phyloP scores from a whole-genome alignment of 805 yeast genomes.

The Kluyveromyces lactis region DNA sequence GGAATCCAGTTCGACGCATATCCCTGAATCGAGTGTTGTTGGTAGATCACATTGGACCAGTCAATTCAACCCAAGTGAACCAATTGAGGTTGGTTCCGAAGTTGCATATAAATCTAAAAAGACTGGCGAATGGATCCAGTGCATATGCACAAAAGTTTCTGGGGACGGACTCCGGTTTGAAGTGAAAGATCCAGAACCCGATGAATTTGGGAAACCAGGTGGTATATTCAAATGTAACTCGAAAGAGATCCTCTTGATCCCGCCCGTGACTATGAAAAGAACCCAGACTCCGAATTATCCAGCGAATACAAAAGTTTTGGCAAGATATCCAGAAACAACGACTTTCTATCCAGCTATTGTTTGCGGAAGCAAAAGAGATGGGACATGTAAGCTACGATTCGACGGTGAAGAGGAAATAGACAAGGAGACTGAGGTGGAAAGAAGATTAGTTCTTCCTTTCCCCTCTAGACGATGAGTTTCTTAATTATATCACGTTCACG shows the following conservation, averaged over 20 bases:
- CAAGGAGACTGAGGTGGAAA: slow-evolving; percentile 87
- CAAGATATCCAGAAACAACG: slow-evolving; percentile 95
- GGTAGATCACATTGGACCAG: slow-evolving; percentile 45
- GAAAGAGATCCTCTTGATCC: slow-evolving; percentile 71
- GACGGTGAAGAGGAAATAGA: slow-evolving; percentile 97
- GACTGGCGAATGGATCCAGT: slow-evolving; percentile 90
- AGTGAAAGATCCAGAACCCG: slow-evolving; percentile 97
- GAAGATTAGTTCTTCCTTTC: slow-evolving; percentile 73
- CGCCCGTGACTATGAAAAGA: slow-evolving; percentile 39
- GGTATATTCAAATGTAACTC: slow-evolving; percentile 74
- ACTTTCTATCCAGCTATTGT: slow-evolving; percentile 95
- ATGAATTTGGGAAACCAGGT: slow-evolving; percentile 83
- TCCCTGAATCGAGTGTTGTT: slow-evolving; percentile 11
- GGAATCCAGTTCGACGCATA: slow-evolving; percentile 17
- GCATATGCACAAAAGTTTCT: slow-evolving; percentile 73
- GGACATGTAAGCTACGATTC: slow-evolving; percentile 69
- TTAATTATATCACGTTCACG: background rate
- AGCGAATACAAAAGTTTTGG: slow-evolving; percentile 73
- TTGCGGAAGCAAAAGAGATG: slow-evolving; percentile 64
- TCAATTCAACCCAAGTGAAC: slow-evolving; percentile 50
- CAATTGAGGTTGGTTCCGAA: slow-evolving; percentile 59
- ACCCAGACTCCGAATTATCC: slow-evolving; percentile 42
- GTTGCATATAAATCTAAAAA: slow-evolving; percentile 78
- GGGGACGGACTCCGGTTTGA: slow-evolving; percentile 73
- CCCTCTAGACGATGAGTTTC: slow-evolving; percentile 33